Evolutionary conservation across 805 yeast species (phyloP), one percentile per base, ranked within the genome.

Genomic region (Saccharomycopsis babjevae): DNA sequence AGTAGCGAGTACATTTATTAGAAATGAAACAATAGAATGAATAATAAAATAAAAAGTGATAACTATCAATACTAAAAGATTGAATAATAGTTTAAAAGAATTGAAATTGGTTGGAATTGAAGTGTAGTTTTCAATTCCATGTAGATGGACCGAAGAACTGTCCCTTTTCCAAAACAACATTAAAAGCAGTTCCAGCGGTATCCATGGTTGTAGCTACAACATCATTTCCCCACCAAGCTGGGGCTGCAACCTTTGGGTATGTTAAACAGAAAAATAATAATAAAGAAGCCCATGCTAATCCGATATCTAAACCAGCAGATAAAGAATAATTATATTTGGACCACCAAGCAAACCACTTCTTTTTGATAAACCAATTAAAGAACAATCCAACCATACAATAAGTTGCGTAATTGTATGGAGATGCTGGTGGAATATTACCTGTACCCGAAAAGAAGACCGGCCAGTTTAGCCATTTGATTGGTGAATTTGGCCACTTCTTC

Each of bases 291-390:
- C 83, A 76, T 0, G 89, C 89, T 15, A 85, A 78, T 1, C 89
- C 89, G 6, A 86, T 80, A 55, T 85, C 85, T 28, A 86, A 70
- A 1, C 83, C 91, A 25, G 87, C 83, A 18, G 88, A 80, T 59
- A 86, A 72, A 3, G 85, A 79, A 68, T 84, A 85, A 69, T 85
- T 85, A 70, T 86, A 86, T 70, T 85, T 86, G 50, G 85, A 84
- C 91, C 92, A 86, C 92, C 91, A 86, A 56, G 77, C 73, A 57
- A 81, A 74, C 72, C 81, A 84, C 62, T 76, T 74, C 57, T 81
- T 76, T 62, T 82, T 83, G 61, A 86, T 72, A 67, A 76, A 76
- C 71, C 77, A 83, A 74, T 83, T 83, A 73, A 85, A 86, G 4
- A 76, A 57, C 64, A 77, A 77, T 5, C 88, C 86, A 50, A 81